phyloP scores from a whole-genome alignment of 768 basidiomycete species.

The Hypsizygus marmoreus region DNA sequence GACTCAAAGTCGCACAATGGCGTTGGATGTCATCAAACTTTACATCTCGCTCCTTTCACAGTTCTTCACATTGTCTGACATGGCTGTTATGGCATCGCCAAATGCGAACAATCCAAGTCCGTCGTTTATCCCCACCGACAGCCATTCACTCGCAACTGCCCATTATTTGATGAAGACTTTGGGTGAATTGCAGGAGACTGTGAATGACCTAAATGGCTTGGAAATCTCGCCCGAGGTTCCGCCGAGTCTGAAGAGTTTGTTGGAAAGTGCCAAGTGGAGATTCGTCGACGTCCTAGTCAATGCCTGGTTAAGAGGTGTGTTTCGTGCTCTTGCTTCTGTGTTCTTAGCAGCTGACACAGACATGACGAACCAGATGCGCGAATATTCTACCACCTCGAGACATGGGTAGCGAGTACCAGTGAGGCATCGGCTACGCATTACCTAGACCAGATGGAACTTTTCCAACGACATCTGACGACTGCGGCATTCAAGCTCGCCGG shows the following conservation, averaged over 20 bases:
- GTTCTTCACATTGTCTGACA: constrained; percentile 81
- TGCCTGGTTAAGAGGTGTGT: constrained; percentile 82
- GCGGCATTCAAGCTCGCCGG: constrained; percentile 80
- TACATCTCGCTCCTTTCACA: constrained; percentile 79
- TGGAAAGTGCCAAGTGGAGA: constrained; percentile 85
- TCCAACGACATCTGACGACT: constrained; percentile 78
- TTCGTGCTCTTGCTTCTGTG: background rate
- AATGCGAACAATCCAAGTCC: constrained; percentile 43
- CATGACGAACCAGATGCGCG: constrained; percentile 63
- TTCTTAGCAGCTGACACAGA: background rate
- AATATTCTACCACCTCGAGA: constrained; percentile 81
- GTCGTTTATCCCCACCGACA: constrained; percentile 66
- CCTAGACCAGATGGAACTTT: constrained; percentile 74
- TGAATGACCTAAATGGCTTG: constrained; percentile 76
- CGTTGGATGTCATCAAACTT: constrained; percentile 75
- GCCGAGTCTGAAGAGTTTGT: constrained; percentile 66
- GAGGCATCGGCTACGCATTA: constrained; percentile 73
- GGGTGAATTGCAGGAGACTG: constrained; percentile 83
- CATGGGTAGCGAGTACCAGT: constrained; percentile 70
- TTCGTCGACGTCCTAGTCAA: constrained; percentile 81
- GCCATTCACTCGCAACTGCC: constrained; percentile 81
- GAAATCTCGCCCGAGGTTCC: constrained; percentile 79
- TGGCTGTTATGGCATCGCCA: constrained; percentile 64
- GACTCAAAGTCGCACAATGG: constrained; percentile 80
- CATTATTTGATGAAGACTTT: constrained; percentile 81